Conservation (phyloP, 495 filamentous ascomycete genomes). For the Xylaria sp. region DNA sequence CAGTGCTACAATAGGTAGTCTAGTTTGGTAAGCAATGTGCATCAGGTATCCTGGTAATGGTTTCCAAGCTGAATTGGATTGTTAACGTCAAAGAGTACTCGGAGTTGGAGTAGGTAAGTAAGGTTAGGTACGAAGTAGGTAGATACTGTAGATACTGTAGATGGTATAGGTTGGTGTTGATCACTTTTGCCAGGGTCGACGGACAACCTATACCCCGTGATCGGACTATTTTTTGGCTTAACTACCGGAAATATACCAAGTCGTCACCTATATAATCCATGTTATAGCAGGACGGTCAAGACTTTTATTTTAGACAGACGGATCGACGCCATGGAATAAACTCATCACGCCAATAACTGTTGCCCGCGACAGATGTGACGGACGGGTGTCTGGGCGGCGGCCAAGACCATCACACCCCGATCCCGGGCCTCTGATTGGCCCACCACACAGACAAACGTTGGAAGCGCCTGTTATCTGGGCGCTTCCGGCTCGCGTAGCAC, state of each 20-base stretch:
- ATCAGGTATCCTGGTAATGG: no score
- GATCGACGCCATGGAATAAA: conserved; percentile 16
- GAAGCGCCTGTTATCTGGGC: conserved; percentile 37
- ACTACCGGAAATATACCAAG: not conserved
- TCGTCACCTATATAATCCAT: not conserved
- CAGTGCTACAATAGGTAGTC: no score
- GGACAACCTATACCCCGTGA: not conserved
- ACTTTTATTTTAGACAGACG: not conserved
- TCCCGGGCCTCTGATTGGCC: conserved; percentile 36
- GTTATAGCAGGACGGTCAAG: not conserved
- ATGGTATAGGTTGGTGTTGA: no score
- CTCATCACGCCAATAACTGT: conserved; percentile 21
- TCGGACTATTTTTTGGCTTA: not conserved
- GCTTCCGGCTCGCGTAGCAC: conserved; percentile 34
- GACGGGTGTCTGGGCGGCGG: conserved; percentile 25
- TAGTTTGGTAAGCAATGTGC: no score
- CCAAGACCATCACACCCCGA: conserved; percentile 29
- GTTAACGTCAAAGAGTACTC: not conserved
- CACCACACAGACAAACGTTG: conserved; percentile 27
- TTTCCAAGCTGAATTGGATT: not conserved
- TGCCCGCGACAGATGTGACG: conserved; percentile 32
- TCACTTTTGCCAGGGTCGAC: not conserved
- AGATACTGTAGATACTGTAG: no score
- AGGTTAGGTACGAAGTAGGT: not conserved
- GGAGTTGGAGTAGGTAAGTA: not conserved